phyloP scores from a whole-genome alignment of 768 basidiomycete genomes.

The Psilocybe cubensis region DNA sequence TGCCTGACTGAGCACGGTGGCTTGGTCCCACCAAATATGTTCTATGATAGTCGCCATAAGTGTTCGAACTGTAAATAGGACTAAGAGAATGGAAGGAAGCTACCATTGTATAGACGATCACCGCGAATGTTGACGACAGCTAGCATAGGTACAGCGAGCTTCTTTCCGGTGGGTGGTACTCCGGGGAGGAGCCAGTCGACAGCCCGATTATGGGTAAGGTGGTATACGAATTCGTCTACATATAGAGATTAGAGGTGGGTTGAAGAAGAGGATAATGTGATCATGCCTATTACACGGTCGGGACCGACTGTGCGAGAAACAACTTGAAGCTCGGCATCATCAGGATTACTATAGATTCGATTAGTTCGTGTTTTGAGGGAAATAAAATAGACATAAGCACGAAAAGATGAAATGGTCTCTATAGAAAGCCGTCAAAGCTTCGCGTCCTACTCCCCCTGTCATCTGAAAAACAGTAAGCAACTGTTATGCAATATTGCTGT shows the following conservation, averaged over 20 bases:
- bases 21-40: conserved; percentile 52
- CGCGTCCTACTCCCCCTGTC: conserved; percentile 58
- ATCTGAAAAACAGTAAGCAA: conserved; percentile 35
- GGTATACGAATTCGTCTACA: conserved; percentile 54
- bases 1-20: conserved; percentile 38
- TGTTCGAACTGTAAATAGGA: not conserved
- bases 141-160: conserved; percentile 53
- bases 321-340: conserved; percentile 44
- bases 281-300: conserved; percentile 53
- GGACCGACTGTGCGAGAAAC: conserved; percentile 56
- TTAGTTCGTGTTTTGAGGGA: not conserved
- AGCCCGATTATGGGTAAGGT: conserved; percentile 45
- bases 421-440: conserved; percentile 54
- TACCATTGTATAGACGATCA: conserved; percentile 41
- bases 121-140: conserved; percentile 57
- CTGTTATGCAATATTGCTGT: not conserved
- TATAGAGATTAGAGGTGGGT: not conserved
- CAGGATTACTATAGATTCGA: conserved; percentile 43
- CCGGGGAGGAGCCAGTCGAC: conserved; percentile 57
- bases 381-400: conserved; percentile 31
- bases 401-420: conserved; percentile 59
- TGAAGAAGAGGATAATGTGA: not conserved
- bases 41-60: conserved; percentile 25
- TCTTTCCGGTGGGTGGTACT: conserved; percentile 53
- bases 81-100: not conserved